Evolutionary conservation across 1,284 basidiomycete species (phyloP).

Genomic region (Ganoderma meredithae): DNA sequence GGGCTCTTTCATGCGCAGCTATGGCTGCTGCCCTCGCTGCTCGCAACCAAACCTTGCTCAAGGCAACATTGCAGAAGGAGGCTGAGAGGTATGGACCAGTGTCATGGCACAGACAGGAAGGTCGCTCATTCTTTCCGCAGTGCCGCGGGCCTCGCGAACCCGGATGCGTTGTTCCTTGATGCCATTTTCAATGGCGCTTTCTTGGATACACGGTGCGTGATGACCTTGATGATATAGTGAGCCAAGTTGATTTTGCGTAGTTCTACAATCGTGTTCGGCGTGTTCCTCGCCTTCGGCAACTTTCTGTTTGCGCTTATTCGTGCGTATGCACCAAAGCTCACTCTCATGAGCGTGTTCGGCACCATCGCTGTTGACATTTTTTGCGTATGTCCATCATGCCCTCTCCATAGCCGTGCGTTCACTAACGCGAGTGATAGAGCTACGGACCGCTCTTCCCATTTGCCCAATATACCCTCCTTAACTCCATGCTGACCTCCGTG

Average conservation of each 20-base stretch:
- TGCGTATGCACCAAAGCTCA: conserved; percentile 68
- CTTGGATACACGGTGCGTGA: conserved; percentile 62
- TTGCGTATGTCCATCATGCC: conserved; percentile 50
- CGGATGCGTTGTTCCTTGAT: conserved; percentile 53
- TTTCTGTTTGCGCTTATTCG: conserved; percentile 68
- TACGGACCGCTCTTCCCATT: conserved; percentile 71
- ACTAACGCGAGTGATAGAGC: conserved; percentile 39
- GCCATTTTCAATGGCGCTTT: conserved; percentile 72
- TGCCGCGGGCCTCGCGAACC: conserved; percentile 54
- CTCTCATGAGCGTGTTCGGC: conserved; percentile 63
- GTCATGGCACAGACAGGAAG: not conserved
- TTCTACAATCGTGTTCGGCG: conserved; percentile 67
- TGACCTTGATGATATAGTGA: not conserved
- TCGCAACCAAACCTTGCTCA: conserved; percentile 59
- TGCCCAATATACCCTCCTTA: conserved; percentile 67
- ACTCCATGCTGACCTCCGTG: conserved; percentile 65
- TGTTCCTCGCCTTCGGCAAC: conserved; percentile 72
- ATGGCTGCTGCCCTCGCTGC: conserved; percentile 74
- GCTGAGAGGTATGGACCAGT: conserved; percentile 48
- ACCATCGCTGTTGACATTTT: conserved; percentile 70
- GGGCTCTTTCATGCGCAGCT: conserved; percentile 77
- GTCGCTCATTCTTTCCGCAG: conserved; percentile 37
- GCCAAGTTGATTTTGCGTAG: conserved; percentile 39
- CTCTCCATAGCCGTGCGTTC: not conserved
- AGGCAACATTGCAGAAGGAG: conserved; percentile 53